Base-by-base conservation (phyloP, 306 rosid species). In the Mimosa pudica region DNA sequence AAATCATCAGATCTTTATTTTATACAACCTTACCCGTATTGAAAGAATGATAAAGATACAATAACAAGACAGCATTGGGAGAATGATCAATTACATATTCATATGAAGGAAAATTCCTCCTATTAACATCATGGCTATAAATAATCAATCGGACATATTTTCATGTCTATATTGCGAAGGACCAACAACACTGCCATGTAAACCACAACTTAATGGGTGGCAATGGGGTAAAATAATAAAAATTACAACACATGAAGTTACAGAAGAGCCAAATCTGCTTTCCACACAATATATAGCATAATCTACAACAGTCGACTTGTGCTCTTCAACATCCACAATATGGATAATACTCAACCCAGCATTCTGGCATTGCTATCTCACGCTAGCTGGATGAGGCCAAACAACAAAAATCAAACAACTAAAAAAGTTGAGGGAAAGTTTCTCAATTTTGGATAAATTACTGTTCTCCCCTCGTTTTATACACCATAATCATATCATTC, bases 231-330 rank as follows among this genome's bases (percentile, higher is more conserved):
- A 52, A 58, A 49, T 13, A 63, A 24, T 24, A 41, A 60, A 74
- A 74, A 38, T 38, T 36, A 52, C 83, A 58, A 67, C 78, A 71
- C 55, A 57, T 24, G 38, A 81, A 70, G 61, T 73, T 44, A 7
- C 12, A 57, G 11, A 45, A 14, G 36, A 57, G 54, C 72, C 68
- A 78, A 63, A 69, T 70, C 69, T 12, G 33, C 30, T 76, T 55
- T 2, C 2, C 66, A 54, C 54, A 42, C 33, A 61, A 4, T 78
- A 74, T 55, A 64, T 75, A 63, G 42, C 14, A 70, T 38, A 45
- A 18, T 52, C 55, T 41, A 79, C 76, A 55, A 63, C 76, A 75
- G 77, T 48, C 82, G 16, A 20, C 72, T 73, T 47, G 57, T 52
- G 42, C 20, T 55, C 73, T 1, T 30, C 47, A 69, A 67, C 69